These are phyloP conservation scores for Quercus bicolor DNA, from an alignment of 306 rosid species.

Conservation along the genomic window DNA sequence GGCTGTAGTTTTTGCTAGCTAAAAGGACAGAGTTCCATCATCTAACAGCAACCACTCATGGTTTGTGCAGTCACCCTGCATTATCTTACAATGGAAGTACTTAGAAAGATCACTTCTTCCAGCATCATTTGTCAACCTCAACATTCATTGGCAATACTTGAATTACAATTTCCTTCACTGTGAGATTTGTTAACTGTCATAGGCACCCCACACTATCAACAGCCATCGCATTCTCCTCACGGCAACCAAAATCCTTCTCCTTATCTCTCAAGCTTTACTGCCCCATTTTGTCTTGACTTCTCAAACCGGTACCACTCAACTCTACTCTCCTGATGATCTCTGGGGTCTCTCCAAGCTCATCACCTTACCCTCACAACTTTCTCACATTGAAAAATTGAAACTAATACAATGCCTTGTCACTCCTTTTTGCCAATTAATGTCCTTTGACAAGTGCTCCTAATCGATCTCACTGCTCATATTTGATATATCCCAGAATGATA, in stretches of 20 bases:
- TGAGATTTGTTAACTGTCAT: not conserved
- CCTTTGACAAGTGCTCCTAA: conserved; percentile 1
- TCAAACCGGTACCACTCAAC: not conserved
- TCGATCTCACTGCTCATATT: conserved; percentile 1
- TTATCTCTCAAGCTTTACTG: not conserved
- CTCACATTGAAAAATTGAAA: not conserved
- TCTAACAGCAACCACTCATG: not conserved
- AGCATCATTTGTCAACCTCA: conserved; percentile 9
- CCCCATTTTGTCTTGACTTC: conserved; percentile 12
- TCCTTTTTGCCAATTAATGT: not conserved
- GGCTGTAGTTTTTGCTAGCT: not conserved
- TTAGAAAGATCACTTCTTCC: not conserved
- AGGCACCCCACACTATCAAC: not conserved
- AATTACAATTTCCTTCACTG: not conserved
- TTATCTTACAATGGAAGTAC: not conserved
- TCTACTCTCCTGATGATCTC: not conserved
- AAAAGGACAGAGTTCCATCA: conserved; percentile 8
- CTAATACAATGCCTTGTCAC: not conserved
- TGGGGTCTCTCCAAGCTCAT: not conserved
- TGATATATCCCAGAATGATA: conserved; percentile 1
- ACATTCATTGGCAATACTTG: conserved; percentile 4
- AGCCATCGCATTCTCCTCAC: not conserved
- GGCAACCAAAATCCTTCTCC: not conserved
- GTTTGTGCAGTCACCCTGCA: conserved; percentile 1
- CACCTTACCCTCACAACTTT: not conserved